Percentiles rank a stretch among this genome's conserved stretches.
Evolutionary conservation across 2,329 filamentous ascomycete species (phyloP).

Genomic region (Tolypocladium ophioglossoides): DNA sequence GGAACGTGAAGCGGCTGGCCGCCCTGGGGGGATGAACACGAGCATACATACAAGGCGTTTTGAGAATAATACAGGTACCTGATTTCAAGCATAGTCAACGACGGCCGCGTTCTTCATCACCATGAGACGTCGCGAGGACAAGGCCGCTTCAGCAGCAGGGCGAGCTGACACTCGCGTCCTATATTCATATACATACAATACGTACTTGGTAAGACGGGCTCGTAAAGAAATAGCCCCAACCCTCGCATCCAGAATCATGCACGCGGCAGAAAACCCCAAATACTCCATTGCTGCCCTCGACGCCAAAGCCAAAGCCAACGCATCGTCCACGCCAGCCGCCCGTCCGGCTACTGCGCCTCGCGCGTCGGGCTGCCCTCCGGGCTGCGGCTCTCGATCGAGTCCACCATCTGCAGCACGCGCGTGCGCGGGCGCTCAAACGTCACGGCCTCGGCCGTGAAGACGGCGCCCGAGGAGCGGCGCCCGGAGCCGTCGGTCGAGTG

Average conservation of each 20-base stretch:
- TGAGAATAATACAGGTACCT: no score
- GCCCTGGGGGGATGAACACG: neutral
- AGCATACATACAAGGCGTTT: no score
- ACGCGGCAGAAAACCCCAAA: no score
- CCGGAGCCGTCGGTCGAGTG: slow-evolving; percentile 19
- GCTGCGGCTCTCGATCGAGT: slow-evolving; percentile 40
- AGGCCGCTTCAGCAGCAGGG: neutral
- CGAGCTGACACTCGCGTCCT: neutral
- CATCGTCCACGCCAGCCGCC: no score
- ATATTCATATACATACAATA: neutral
- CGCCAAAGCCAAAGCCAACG: neutral
- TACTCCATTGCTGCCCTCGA: neutral
- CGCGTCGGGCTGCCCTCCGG: slow-evolving; percentile 26
- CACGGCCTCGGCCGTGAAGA: slow-evolving; percentile 38
- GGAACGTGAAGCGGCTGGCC: slow-evolving; percentile 22
- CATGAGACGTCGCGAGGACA: no score
- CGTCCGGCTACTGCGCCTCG: neutral
- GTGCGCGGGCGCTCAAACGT: slow-evolving; percentile 29
- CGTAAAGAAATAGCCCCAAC: neutral
- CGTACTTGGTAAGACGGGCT: neutral
- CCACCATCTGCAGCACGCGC: slow-evolving; percentile 44
- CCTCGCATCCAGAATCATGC: no score
- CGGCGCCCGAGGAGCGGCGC: slow-evolving; percentile 19
- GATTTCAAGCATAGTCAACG: no score
- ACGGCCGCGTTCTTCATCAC: neutral